Evolutionary conservation across 2,329 filamentous ascomycete genomes (phyloP).

Genomic region (Canariomyces notabilis): DNA sequence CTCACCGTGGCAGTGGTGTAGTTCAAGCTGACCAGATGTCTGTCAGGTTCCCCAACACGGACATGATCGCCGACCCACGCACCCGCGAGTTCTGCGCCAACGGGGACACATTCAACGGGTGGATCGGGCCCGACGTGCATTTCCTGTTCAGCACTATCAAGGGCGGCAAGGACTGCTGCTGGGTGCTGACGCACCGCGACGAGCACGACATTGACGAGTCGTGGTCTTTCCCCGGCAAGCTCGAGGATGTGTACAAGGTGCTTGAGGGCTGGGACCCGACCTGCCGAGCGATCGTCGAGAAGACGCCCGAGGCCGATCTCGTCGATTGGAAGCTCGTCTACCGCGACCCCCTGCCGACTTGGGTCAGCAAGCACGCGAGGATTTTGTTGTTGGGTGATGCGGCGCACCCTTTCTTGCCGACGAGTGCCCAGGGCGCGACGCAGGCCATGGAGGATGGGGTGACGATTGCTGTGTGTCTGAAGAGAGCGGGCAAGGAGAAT

Average conservation of each 20-base stretch:
- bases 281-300: constrained; percentile 43
- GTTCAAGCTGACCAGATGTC: too few relatives aligned
- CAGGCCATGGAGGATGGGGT: constrained; percentile 49
- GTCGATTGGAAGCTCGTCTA: constrained; percentile 50
- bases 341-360: constrained; percentile 44
- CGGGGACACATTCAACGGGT: constrained; percentile 55
- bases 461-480: constrained; percentile 42
- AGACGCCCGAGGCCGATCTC: constrained; percentile 38
- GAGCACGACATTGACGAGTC: constrained; percentile 51
- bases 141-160: constrained; percentile 55
- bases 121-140: constrained; percentile 53
- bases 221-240: constrained; percentile 48
- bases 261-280: constrained; percentile 48
- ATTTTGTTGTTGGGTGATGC: constrained; percentile 45
- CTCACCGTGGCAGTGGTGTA: neutral
- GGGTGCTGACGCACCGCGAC: constrained; percentile 54
- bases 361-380: constrained; percentile 41
- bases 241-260: constrained; percentile 47
- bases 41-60: constrained; percentile 44
- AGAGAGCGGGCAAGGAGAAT: constrained; percentile 32
- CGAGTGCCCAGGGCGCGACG: constrained; percentile 44
- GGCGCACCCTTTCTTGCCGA: constrained; percentile 47
- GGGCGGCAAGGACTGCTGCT: constrained; percentile 50
- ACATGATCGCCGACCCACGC: constrained; percentile 46
- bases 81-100: constrained; percentile 51